Conservation (phyloP, 2,329 filamentous ascomycete genomes). For the Ophiocordyceps camponoti-floridani region DNA sequence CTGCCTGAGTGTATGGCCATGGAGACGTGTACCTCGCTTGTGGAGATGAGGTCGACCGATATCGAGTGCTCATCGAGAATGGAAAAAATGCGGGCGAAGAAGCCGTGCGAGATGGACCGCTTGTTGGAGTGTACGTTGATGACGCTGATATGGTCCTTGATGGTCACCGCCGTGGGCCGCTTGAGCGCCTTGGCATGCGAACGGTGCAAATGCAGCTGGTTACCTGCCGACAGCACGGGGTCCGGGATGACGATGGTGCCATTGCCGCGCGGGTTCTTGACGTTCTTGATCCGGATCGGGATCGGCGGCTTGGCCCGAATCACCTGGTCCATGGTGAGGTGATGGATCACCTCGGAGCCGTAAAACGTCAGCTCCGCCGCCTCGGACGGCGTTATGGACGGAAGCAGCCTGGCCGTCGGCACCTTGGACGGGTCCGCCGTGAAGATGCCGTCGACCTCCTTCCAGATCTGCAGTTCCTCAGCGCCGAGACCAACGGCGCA, state of each 20-base stretch:
- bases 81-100: constrained; percentile 84
- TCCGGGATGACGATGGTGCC: constrained; percentile 78
- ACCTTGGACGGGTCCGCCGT: constrained; percentile 73
- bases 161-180: constrained; percentile 77
- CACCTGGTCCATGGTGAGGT: constrained; percentile 94
- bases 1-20: constrained; percentile 84
- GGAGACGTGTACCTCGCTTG: constrained; percentile 90
- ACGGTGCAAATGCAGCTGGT: constrained; percentile 36
- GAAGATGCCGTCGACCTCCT: constrained; percentile 95
- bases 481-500: constrained; percentile 79
- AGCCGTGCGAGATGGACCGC: constrained; percentile 86
- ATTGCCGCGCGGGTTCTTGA: constrained; percentile 65
- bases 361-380: constrained; percentile 92
- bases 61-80: constrained; percentile 76
- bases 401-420: constrained; percentile 77
- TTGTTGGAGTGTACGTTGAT: constrained; percentile 98
- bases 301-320: constrained; percentile 67
- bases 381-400: constrained; percentile 81
- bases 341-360: constrained; percentile 92
- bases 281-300: constrained; percentile 79
- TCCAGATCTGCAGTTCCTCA: constrained; percentile 90
- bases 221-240: constrained; percentile 31
- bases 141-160: constrained; percentile 92
- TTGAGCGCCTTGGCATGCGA: constrained; percentile 39
- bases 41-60: constrained; percentile 91